These are phyloP conservation scores for Aspergillus novoparasiticus DNA, from an alignment of 2,329 filamentous ascomycete species.

Conservation along the genomic window DNA sequence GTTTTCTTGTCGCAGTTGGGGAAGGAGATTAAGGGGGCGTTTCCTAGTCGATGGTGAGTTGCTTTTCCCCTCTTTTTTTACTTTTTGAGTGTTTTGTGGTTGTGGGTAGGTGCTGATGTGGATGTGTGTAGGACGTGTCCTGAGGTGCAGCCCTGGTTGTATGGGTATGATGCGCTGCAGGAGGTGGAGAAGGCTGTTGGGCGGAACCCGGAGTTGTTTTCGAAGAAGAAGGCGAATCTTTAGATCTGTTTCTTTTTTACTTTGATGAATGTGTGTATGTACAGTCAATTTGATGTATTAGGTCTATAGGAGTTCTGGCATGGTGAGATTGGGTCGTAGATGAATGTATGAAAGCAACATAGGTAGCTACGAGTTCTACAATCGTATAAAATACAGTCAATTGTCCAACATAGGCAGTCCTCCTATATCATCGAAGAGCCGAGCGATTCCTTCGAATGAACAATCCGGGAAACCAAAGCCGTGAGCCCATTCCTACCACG, in stretches of 20 bases:
- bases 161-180: conserved; percentile 63
- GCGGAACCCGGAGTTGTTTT: conserved; percentile 26
- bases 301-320: not conserved
- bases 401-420: conserved; percentile 33
- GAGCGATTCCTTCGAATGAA: conserved; percentile 39
- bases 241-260: not conserved
- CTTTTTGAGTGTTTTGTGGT: not conserved
- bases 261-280: not conserved
- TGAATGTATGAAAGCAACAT: not conserved
- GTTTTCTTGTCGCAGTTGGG: conserved; percentile 60
- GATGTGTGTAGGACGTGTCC: conserved; percentile 56
- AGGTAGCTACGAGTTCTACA: not conserved
- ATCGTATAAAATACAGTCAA: conserved; percentile 10
- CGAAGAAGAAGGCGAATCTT: conserved; percentile 8
- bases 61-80: not conserved
- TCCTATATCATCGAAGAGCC: conserved; percentile 38
- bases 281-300: not conserved
- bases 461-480: conserved; percentile 41
- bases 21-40: conserved; percentile 54
- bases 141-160: conserved; percentile 65
- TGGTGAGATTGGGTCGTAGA: not conserved
- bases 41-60: conserved; percentile 61
- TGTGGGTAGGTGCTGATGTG: not conserved
- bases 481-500: conserved; percentile 34
- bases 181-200: conserved; percentile 52